These are phyloP conservation scores for Mycena polygramma DNA, from an alignment of 768 basidiomycete species.

Conservation along the genomic window DNA sequence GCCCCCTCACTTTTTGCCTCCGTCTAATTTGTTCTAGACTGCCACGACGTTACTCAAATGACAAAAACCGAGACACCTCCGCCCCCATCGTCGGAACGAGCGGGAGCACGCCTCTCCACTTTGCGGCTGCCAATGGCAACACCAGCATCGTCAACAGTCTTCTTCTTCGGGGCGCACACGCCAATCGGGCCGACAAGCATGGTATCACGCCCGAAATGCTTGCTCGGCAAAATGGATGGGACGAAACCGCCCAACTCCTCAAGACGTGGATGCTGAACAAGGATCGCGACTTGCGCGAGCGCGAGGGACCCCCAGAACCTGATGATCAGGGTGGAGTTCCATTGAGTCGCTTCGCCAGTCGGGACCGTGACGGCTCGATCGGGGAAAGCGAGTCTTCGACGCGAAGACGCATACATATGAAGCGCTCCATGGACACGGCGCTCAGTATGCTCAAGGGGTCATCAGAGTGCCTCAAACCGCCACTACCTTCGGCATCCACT, in stretches of 20 bases:
- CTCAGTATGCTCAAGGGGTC: slow-evolving; percentile 62
- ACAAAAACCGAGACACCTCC: slow-evolving; percentile 73
- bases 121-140: slow-evolving; percentile 96
- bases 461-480: slow-evolving; percentile 50
- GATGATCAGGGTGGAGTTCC: slow-evolving; percentile 40
- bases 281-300: slow-evolving; percentile 71
- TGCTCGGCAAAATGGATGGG: slow-evolving; percentile 84
- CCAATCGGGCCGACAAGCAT: slow-evolving; percentile 90
- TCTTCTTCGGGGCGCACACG: slow-evolving; percentile 86
- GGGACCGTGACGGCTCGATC: slow-evolving; percentile 21
- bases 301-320: slow-evolving; percentile 50
- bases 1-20: slow-evolving; percentile 28
- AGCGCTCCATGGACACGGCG: slow-evolving; percentile 84
- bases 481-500: slow-evolving; percentile 47
- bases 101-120: slow-evolving; percentile 96
- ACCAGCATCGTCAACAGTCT: slow-evolving; percentile 81
- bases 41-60: slow-evolving; percentile 80
- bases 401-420: slow-evolving; percentile 73
- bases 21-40: slow-evolving; percentile 58
- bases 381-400: slow-evolving; percentile 41
- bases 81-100: slow-evolving; percentile 83
- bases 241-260: slow-evolving; percentile 81
- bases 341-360: slow-evolving; percentile 24
- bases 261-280: slow-evolving; percentile 75
- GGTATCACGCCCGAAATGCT: slow-evolving; percentile 89